Evolutionary conservation across 371 early-diverging fungal species (phyloP), one percentile per base, ranked within the genome.

Genomic region (Blyttiomyces sp.): DNA sequence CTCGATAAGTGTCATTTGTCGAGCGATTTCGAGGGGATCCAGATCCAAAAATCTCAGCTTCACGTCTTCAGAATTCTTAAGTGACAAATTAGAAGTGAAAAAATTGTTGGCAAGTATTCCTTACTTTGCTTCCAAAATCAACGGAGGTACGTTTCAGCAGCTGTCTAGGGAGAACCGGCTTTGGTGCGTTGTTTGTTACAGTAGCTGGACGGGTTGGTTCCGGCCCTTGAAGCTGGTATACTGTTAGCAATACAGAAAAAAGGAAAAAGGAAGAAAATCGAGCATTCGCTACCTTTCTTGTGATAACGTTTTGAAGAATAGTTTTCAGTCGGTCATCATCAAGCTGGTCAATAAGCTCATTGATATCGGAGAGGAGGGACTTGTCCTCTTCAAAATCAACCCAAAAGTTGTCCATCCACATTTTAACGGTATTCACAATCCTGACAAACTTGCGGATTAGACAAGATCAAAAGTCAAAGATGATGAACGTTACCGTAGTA

Each of bases 1-100:
- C 57, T 83, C 84, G 13, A 83, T 71, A 46, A 96, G 74, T 1
- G 94, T 94, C 53, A 98, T 68, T 71, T 98, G 97, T 11, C 98
- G 81, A 0, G 96, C 95, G 28, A 96, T 59, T 70, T 98, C 98
- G 23, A 92, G 66, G 1, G 97, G 90, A 68, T 95, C 93, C 21
- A 94, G 72, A 49, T 96, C 95, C 43, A 86, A 55, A 27, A 96
- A 78, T 50, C 80, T 84, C 58, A 75, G 45, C 42, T 54, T 68
- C 58, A 71, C 26, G 34, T 67, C 70, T 19, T 51, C 56, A n/a
- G n/a, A n/a, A n/a, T n/a, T n/a, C n/a, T n/a, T n/a, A n/a, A n/a
- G n/a, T n/a, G n/a, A n/a, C n/a, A n/a, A n/a, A n/a, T n/a, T n/a
- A n/a, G n/a, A n/a, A n/a, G n/a, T n/a, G n/a, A n/a, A n/a, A n/a